These are phyloP conservation scores for Cercospora sesami DNA, from an alignment of 2,329 filamentous ascomycete genomes.

Conservation along the genomic window DNA sequence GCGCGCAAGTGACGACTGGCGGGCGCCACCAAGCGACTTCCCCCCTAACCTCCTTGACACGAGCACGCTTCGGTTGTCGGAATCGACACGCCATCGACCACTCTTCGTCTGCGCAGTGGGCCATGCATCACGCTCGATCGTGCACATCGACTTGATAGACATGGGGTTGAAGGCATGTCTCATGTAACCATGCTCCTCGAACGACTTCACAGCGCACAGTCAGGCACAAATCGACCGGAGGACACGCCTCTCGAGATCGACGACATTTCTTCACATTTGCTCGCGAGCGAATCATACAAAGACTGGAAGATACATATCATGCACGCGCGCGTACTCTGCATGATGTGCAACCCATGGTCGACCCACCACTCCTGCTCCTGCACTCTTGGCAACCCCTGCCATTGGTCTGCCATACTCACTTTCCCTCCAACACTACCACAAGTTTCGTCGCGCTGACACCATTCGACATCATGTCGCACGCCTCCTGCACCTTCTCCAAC, in stretches of 20 bases:
- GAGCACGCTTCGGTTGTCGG: not conserved
- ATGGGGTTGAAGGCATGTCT: too few species aligned
- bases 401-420: not conserved
- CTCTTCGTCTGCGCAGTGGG: too few species aligned
- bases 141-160: too few species aligned
- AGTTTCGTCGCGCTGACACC: constrained; percentile 27
- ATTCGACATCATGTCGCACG: constrained; percentile 46
- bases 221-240: too few species aligned
- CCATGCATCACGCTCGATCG: too few species aligned
- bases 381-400: not conserved
- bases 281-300: not conserved
- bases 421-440: constrained; percentile 41
- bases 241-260: too few species aligned
- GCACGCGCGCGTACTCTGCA: too few species aligned
- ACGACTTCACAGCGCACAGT: too few species aligned
- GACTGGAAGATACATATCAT: too few species aligned
- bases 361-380: not conserved
- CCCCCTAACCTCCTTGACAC: not conserved
- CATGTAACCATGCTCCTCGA: too few species aligned
- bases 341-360: not conserved
- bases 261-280: not conserved
- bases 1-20: not conserved
- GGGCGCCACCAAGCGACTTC: not conserved
- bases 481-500: constrained; percentile 47
- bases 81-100: not conserved